Evolutionary conservation across 768 basidiomycete species (phyloP), one percentile per base, ranked within the genome.

Genomic region (Phlebiopsis flavidoalba): DNA sequence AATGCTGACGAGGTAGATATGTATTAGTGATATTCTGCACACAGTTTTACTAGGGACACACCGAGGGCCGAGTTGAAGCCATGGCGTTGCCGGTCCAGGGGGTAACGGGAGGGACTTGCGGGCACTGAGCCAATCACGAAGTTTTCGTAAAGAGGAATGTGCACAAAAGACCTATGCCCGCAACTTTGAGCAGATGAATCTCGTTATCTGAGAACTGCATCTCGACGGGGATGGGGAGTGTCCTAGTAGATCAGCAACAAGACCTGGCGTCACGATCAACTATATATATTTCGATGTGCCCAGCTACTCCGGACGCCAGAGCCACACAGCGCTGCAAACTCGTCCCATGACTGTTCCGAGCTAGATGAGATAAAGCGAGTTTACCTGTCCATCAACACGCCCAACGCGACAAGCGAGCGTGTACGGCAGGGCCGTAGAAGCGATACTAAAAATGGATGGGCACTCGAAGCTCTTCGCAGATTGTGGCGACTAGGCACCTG

Each of bases 31-130:
- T 19, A 55, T 33, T 40, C 46, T 15, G 15, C 19, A 33, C 1
- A n/a, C 33, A 52, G 26, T 31, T 31, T 12, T 17, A 36, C 8
- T 43, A 37, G 33, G 21, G 43, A n/a, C 54, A 8, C 43, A 59
- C 58, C 58, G 47, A n/a, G 48, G 26, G 6, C 58, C 58, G 10
- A 48, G 58, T 15, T 50, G 35, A 36, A 37, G 37, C 58, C 58
- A 59, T 15, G 15, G 47, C 10, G 47, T 26, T 14, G 19, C 50
- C 17, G 58, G 58, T 11, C 58, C 58, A 24, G 58, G 58, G 5
- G 58, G 58, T 7, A 59, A 49, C 4, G 48, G 58, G 21, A 55
- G 24, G 5, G 40, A 21, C 19, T 26, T 49, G 19, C 48, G 48
- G 11, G 10, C 22, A 26, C 21, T 43, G 6, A 55, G 35, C 54